Evolutionary conservation across 2,329 filamentous ascomycete genomes (phyloP).

Genomic region (Penicillium concentricum): DNA sequence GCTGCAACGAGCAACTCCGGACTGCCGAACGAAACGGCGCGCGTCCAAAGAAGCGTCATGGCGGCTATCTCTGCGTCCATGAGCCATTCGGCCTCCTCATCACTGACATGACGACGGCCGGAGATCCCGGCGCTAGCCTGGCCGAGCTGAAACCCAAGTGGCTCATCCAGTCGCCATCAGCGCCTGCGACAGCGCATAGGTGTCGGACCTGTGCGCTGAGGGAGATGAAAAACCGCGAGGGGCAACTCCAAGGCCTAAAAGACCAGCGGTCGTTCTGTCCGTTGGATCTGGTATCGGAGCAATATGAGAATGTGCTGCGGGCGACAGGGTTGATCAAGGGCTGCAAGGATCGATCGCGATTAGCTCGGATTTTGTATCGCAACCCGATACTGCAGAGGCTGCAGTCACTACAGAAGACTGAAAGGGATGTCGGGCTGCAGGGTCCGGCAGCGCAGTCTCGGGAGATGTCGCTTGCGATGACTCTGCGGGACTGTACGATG

Average conservation of each 20-base stretch:
- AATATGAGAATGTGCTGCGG: slow-evolving; percentile 45
- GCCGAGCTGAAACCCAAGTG: slow-evolving; percentile 85
- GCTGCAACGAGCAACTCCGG: slow-evolving; percentile 56
- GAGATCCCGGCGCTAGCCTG: slow-evolving; percentile 40
- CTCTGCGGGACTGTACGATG: slow-evolving; percentile 74
- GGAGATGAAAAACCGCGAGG: slow-evolving; percentile 47
- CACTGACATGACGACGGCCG: slow-evolving; percentile 65
- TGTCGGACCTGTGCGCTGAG: slow-evolving; percentile 73
- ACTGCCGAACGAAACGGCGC: slow-evolving; percentile 45
- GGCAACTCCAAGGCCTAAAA: slow-evolving; percentile 28
- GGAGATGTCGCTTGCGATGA: slow-evolving; percentile 71
- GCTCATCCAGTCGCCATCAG: slow-evolving; percentile 72
- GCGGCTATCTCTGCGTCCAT: slow-evolving; percentile 54
- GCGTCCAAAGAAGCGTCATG: slow-evolving; percentile 51
- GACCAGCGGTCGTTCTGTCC: slow-evolving; percentile 58
- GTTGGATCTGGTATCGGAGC: slow-evolving; percentile 58
- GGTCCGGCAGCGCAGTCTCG: slow-evolving; percentile 38
- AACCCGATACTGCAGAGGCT: slow-evolving; percentile 38
- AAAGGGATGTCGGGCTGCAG: slow-evolving; percentile 36
- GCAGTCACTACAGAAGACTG: slow-evolving; percentile 32
- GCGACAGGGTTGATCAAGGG: slow-evolving; percentile 42
- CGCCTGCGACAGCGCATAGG: slow-evolving; percentile 60
- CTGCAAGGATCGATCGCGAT: slow-evolving; percentile 37
- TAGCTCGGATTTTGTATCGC: slow-evolving; percentile 35
- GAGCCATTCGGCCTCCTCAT: slow-evolving; percentile 67